These are phyloP conservation scores for Fusarium torulosum DNA, from an alignment of 2,329 filamentous ascomycete genomes.

Conservation along the genomic window DNA sequence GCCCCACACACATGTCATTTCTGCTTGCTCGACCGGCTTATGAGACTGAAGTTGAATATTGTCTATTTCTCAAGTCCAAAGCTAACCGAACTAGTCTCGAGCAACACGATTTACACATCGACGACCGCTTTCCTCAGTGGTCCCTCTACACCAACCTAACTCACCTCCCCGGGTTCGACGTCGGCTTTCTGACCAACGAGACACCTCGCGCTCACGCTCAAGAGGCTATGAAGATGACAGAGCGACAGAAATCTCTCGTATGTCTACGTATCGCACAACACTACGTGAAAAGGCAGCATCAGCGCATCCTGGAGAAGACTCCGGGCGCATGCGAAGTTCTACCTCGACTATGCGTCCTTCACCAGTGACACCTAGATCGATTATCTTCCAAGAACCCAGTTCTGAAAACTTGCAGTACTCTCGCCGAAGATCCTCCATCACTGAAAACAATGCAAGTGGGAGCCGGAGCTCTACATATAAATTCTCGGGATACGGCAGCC, in stretches of 20 bases:
- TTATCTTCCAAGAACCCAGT: slow-evolving; percentile 60
- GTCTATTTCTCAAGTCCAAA: slow-evolving; percentile 19
- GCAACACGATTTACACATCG: slow-evolving; percentile 61
- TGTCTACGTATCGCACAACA: slow-evolving; percentile 59
- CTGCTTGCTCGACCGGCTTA: slow-evolving; percentile 5
- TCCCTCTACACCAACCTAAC: slow-evolving; percentile 61
- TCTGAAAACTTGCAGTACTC: slow-evolving; percentile 49
- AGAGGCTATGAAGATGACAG: slow-evolving; percentile 61
- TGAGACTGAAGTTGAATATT: slow-evolving; percentile 2
- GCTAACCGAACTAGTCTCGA: slow-evolving; percentile 59
- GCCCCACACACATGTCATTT: slow-evolving; percentile 5
- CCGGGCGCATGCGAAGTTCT: slow-evolving; percentile 51
- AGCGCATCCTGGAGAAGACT: slow-evolving; percentile 55
- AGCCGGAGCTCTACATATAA: slow-evolving; percentile 62
- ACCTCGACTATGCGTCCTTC: slow-evolving; percentile 56
- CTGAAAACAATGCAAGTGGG: slow-evolving; percentile 58
- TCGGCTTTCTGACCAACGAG: slow-evolving; percentile 70
- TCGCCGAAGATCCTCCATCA: slow-evolving; percentile 60
- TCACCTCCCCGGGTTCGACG: slow-evolving; percentile 66
- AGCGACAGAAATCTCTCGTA: slow-evolving; percentile 56
- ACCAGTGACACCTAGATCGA: slow-evolving; percentile 63
- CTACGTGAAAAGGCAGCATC: slow-evolving; percentile 59
- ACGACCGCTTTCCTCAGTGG: slow-evolving; percentile 65
- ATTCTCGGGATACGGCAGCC: slow-evolving; percentile 36
- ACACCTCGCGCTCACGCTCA: slow-evolving; percentile 54